Percentiles rank a stretch among this genome's conserved stretches.
Conservation (phyloP, 2,329 filamentous ascomycete genomes). For the Dothistroma pini region DNA sequence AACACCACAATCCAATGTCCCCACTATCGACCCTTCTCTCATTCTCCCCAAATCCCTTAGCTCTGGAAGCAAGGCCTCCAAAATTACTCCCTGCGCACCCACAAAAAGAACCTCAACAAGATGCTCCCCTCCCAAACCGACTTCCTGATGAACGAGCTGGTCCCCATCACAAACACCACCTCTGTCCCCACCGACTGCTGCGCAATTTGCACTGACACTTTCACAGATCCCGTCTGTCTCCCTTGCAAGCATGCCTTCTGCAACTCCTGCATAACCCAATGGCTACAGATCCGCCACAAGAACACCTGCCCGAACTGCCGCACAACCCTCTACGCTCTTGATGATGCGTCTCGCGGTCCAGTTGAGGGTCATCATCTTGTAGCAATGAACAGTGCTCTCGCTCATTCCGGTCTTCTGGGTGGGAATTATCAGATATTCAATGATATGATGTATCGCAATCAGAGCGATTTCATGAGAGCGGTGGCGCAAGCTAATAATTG, state of each 20-base stretch:
- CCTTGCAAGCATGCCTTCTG: constrained; percentile 16
- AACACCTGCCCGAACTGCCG: constrained; percentile 15
- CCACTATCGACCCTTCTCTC: neutral
- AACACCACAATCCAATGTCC: neutral
- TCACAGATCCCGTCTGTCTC: constrained; percentile 8
- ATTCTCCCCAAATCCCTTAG: neutral
- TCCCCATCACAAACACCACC: neutral
- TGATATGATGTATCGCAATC: constrained; percentile 8
- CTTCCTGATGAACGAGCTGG: constrained; percentile 12
- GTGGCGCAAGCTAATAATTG: constrained; percentile 12
- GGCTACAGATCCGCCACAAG: constrained; percentile 9
- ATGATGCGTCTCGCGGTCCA: constrained; percentile 8
- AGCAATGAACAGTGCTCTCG: constrained; percentile 7
- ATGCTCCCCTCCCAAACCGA: constrained; percentile 2
- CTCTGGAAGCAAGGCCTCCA: neutral
- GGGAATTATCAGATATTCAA: constrained; percentile 12
- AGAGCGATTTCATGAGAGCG: constrained; percentile 9
- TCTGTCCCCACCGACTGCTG: neutral
- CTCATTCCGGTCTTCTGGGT: constrained; percentile 5
- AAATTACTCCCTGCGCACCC: neutral
- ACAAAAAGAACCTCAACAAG: neutral
- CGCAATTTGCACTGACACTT: constrained; percentile 8
- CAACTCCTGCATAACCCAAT: constrained; percentile 12
- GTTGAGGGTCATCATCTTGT: constrained; percentile 5
- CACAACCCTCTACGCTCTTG: constrained; percentile 9